Conservation (phyloP, 306 rosid species). For the Malus sylvestris region DNA sequence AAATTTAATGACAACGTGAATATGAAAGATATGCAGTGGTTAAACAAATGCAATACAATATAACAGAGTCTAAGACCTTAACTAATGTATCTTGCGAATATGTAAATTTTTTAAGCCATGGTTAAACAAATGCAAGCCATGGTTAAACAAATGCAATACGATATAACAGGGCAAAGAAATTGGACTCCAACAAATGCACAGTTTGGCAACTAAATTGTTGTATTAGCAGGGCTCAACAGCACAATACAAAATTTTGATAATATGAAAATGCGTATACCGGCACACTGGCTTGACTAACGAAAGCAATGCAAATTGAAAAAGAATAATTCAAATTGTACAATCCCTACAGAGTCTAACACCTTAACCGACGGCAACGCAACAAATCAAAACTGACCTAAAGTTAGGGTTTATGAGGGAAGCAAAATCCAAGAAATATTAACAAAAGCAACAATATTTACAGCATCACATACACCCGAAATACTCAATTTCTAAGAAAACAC, state of each 20-base stretch:
- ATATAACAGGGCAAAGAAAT: background rate
- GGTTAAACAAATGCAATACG: background rate
- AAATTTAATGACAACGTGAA: background rate
- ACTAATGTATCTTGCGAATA: background rate
- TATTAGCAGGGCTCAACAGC: background rate
- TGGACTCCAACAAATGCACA: background rate
- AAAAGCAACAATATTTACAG: background rate
- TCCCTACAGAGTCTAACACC: background rate
- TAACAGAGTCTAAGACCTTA: background rate
- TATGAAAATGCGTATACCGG: background rate
- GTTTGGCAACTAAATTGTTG: too few relatives aligned
- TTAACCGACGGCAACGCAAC: background rate
- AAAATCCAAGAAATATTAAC: background rate
- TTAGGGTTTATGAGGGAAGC: background rate
- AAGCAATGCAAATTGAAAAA: background rate
- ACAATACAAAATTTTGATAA: background rate
- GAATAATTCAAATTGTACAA: background rate
- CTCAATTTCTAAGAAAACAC: background rate
- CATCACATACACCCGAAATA: background rate
- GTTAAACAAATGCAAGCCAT: background rate
- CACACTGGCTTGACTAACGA: background rate
- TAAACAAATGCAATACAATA: background rate
- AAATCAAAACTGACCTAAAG: background rate
- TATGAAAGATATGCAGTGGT: background rate
- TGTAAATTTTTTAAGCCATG: background rate